These are phyloP conservation scores for Gossypium laxum DNA, from an alignment of 441 rosid species.

Conservation along the genomic window DNA sequence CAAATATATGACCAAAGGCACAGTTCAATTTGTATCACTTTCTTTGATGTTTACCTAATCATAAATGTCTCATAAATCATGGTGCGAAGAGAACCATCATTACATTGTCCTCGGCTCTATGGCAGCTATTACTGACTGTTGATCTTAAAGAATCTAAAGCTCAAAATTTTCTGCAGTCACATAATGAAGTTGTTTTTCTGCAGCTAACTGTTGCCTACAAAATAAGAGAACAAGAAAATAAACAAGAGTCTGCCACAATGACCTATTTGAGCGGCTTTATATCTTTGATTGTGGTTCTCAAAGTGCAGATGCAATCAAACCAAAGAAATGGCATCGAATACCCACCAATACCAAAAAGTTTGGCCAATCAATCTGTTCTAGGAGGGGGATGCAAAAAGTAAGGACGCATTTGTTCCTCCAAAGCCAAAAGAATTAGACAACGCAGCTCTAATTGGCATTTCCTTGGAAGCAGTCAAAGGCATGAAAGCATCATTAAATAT, in stretches of 20 bases:
- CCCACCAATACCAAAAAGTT: background rate
- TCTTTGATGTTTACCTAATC: background rate
- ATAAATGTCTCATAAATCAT: background rate
- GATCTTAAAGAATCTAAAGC: background rate
- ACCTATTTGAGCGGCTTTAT: background rate
- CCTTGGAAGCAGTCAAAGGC: slow-evolving; percentile 56
- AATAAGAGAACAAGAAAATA: background rate
- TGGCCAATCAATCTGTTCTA: slow-evolving; percentile 1
- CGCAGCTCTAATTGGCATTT: slow-evolving; percentile 57
- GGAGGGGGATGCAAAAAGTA: slow-evolving; percentile 38
- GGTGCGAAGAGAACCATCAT: background rate
- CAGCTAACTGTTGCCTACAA: background rate
- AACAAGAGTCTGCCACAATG: background rate
- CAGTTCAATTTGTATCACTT: background rate
- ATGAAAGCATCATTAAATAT: slow-evolving; percentile 44
- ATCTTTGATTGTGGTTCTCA: background rate
- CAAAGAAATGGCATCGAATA: background rate
- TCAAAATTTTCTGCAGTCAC: background rate
- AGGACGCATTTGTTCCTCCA: slow-evolving; percentile 84
- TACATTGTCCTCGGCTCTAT: background rate
- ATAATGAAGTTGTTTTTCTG: background rate
- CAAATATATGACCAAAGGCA: background rate
- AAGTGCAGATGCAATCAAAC: background rate
- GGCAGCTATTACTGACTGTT: background rate
- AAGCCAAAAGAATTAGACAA: slow-evolving; percentile 86